These are phyloP conservation scores for Hypoxylon sp. DNA, from an alignment of 2,329 filamentous ascomycete genomes.

Conservation along the genomic window DNA sequence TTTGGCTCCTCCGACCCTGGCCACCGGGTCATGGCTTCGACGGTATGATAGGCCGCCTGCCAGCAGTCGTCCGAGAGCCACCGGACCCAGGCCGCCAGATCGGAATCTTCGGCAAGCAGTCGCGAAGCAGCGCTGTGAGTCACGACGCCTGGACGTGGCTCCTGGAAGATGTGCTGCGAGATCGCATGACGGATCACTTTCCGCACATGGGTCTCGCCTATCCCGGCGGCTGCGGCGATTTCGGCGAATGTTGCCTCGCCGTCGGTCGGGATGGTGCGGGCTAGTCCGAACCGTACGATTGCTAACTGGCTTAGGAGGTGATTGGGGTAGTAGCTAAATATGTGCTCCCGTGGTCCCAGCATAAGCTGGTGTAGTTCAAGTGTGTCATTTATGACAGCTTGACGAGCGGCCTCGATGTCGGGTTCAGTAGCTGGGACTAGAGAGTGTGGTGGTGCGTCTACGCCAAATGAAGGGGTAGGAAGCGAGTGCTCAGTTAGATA, in stretches of 20 bases:
- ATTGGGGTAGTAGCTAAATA: slow-evolving; percentile 18
- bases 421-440: slow-evolving; percentile 2
- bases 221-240: slow-evolving; percentile 9
- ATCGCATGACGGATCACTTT: slow-evolving; percentile 20
- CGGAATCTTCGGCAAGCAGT: background rate
- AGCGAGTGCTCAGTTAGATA: slow-evolving; percentile 13
- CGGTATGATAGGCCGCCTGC: background rate
- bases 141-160: slow-evolving; percentile 34
- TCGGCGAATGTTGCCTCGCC: slow-evolving; percentile 16
- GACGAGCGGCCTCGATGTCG: slow-evolving; percentile 11
- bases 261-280: slow-evolving; percentile 11
- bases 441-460: slow-evolving; percentile 4
- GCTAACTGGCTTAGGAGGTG: background rate
- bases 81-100: background rate
- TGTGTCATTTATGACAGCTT: slow-evolving; percentile 15
- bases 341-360: slow-evolving; percentile 21
- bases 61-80: slow-evolving; percentile 18
- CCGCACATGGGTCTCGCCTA: slow-evolving; percentile 14
- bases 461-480: slow-evolving; percentile 22
- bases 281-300: slow-evolving; percentile 11
- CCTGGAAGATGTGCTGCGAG: slow-evolving; percentile 47
- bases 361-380: slow-evolving; percentile 21
- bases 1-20: background rate
- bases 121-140: slow-evolving; percentile 36
- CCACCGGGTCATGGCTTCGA: background rate